Evolutionary conservation across 2,329 filamentous ascomycete species (phyloP).

Genomic region (Orbilia brochopaga): DNA sequence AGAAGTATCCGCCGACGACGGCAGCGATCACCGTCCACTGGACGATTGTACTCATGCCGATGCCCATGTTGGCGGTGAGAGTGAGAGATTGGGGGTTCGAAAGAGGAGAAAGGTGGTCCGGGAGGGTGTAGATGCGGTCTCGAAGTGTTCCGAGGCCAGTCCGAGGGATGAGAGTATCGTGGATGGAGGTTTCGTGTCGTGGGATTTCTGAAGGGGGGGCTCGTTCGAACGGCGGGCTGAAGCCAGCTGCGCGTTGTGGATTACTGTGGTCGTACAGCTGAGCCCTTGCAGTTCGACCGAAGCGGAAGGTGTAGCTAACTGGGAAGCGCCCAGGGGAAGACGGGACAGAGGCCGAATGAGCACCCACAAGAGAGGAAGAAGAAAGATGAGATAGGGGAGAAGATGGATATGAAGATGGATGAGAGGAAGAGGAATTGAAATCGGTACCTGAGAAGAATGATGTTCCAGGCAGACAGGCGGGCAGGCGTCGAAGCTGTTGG

Average conservation of each 20-base stretch:
- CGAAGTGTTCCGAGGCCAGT: not conserved
- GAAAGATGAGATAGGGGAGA: not conserved
- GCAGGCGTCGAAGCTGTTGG: slow-evolving; percentile 3
- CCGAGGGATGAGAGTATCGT: not conserved
- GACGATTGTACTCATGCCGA: slow-evolving; percentile 47
- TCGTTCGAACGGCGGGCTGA: not conserved
- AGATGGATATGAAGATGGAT: not conserved
- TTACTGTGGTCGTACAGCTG: slow-evolving; percentile 31
- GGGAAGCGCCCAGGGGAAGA: slow-evolving; percentile 3
- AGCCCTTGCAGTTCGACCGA: slow-evolving; percentile 26
- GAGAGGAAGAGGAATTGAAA: not conserved
- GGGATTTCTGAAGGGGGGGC: not conserved
- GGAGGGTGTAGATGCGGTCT: not conserved
- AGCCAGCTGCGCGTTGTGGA: slow-evolving; percentile 36
- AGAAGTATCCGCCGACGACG: slow-evolving; percentile 34
- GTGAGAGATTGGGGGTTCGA: not conserved
- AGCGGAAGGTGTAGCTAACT: slow-evolving; percentile 20
- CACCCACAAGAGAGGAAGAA: not conserved
- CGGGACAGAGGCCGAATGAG: not conserved
- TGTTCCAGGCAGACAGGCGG: not conserved
- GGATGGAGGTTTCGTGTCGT: not conserved
- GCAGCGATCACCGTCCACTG: slow-evolving; percentile 38
- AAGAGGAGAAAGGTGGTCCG: not conserved
- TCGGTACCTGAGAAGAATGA: not conserved
- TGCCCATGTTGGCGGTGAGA: slow-evolving; percentile 28